A percentile compares a stretch with the other conserved stretches of the same genome.
phyloP scores from a whole-genome alignment of 345 rosid genomes.

The Moricandia moricandioides region DNA sequence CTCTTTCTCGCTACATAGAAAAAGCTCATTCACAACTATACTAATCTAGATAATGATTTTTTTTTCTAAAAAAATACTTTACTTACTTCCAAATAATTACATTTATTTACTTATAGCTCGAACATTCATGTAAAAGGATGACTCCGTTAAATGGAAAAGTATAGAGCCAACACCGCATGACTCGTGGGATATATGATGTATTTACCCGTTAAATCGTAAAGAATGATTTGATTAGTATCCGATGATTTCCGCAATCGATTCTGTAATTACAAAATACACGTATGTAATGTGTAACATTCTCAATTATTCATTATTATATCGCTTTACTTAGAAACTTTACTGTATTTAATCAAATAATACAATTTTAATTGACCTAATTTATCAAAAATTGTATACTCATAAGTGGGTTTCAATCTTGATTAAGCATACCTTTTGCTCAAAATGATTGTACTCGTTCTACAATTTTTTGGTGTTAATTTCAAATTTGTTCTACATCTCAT shows the following conservation, averaged over 20 bases:
- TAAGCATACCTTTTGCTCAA: neutral
- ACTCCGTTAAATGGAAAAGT: constrained; percentile 13
- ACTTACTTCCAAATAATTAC: neutral
- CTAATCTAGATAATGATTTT: neutral
- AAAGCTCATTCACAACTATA: neutral
- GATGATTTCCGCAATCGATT: constrained; percentile 28
- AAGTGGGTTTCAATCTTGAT: neutral
- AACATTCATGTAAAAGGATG: constrained; percentile 28
- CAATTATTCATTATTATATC: constrained; percentile 4
- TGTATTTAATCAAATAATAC: neutral
- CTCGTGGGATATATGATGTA: constrained; percentile 20
- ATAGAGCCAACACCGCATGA: constrained; percentile 31
- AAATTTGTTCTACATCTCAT: too few relatives aligned
- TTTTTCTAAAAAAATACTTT: neutral
- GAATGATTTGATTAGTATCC: neutral
- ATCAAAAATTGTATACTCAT: neutral
- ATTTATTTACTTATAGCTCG: neutral
- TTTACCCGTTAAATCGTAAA: constrained; percentile 8
- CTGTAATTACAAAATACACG: constrained; percentile 21
- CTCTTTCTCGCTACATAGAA: neutral
- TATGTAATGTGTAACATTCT: constrained; percentile 16
- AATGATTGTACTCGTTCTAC: neutral
- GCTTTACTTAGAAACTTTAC: neutral
- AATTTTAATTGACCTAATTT: neutral
- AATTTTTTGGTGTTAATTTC: too few relatives aligned